Evolutionary conservation across 441 rosid species (phyloP), one percentile per base, ranked within the genome.

Genomic region (Adansonia gregorii): DNA sequence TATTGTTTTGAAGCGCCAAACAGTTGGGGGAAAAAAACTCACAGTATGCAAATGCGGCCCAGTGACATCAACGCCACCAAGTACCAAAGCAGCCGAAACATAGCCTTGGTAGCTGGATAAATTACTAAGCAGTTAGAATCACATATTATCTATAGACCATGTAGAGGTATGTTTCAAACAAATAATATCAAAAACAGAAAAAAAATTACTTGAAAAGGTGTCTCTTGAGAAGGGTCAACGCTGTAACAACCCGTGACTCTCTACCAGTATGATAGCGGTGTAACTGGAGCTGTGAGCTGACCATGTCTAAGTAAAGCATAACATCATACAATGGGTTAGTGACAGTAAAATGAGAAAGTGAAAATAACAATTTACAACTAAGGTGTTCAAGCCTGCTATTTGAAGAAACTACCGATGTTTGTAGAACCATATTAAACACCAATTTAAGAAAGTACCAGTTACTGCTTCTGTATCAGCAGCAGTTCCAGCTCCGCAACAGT

Each of bases 381-480:
- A 43, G n/a, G 27, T 35, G 41, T 66, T 78, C 67, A 3, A 61
- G 20, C 61, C 55, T 15, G 22, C 12, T 15, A 58, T 2, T 15
- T 27, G 15, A 63, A 74, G 60, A 41, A 60, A 55, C 64, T 54
- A 63, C 49, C n/a, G 63, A 61, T 60, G 41, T 69, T 49, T 15
- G 14, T 20, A 43, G 35, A 22, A 17, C 39, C 4, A 78, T 49
- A 55, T 51, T 24, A 67, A 55, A 76, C 45, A 69, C 59, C 15
- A 79, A 63, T 61, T 64, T 35, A 39, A 81, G 35, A 49, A 76
- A 15, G 19, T 84, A 95, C 99, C 98, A 84, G 99, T 96, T 15
- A 96, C 99, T 22, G 98, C 98, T 85, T 94, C 99, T 41, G 99
- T 94, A 78, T 95, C 98, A 71, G 98, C 99, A 73, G 98, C 98